Conservation (phyloP, 345 rosid genomes). For the Linum usitatissimum region DNA sequence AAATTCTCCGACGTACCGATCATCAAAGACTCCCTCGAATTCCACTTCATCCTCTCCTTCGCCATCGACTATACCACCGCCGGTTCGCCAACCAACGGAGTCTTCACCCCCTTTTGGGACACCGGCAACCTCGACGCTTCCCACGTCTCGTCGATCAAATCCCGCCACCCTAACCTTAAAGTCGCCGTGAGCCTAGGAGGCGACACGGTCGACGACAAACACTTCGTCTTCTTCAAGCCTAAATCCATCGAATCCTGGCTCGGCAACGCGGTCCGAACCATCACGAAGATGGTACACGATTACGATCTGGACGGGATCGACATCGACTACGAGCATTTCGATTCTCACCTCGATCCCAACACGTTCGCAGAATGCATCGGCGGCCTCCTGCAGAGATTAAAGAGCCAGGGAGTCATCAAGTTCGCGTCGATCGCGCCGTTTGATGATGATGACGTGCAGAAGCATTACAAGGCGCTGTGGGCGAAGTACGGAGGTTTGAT, state of each 20-base stretch:
- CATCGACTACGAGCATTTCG: slow-evolving; percentile 35
- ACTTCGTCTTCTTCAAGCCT: slow-evolving; percentile 21
- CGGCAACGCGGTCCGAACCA: slow-evolving; percentile 30
- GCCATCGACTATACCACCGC: slow-evolving; percentile 28
- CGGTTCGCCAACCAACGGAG: slow-evolving; percentile 27
- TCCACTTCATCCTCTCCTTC: slow-evolving; percentile 35
- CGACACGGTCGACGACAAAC: slow-evolving; percentile 12
- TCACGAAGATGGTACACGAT: slow-evolving; percentile 23
- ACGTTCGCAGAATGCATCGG: slow-evolving; percentile 32
- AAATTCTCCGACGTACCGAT: slow-evolving; percentile 38
- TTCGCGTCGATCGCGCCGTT: slow-evolving; percentile 40
- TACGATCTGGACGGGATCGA: slow-evolving; percentile 31
- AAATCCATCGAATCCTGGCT: slow-evolving; percentile 29
- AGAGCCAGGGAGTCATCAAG: slow-evolving; percentile 19
- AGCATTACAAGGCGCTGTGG: slow-evolving; percentile 36
- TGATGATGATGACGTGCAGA: slow-evolving; percentile 30
- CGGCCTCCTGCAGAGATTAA: slow-evolving; percentile 22
- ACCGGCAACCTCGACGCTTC: slow-evolving; percentile 22
- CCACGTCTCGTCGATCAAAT: slow-evolving; percentile 27
- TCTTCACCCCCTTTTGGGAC: slow-evolving; percentile 33
- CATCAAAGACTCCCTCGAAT: slow-evolving; percentile 12
- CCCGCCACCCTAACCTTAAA: slow-evolving; percentile 21
- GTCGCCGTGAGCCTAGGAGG: slow-evolving; percentile 34
- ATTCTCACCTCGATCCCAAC: slow-evolving; percentile 15
- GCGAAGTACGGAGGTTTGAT: slow-evolving; percentile 25